These are phyloP conservation scores for Ascochyta koolunga DNA, from an alignment of 2,329 filamentous ascomycete genomes.

Conservation along the genomic window DNA sequence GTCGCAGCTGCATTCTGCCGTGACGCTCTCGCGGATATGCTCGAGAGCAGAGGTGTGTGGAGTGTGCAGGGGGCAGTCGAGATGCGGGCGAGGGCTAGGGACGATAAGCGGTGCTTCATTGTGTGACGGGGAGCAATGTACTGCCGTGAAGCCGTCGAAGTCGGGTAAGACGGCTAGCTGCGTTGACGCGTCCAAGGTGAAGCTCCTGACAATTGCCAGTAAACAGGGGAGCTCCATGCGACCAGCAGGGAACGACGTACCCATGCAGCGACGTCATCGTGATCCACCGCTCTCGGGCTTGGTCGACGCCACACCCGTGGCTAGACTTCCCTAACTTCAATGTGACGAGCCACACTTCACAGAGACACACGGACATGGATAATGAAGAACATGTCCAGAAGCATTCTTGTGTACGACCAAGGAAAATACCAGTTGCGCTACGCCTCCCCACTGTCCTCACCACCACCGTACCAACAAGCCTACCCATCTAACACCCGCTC, in stretches of 20 bases:
- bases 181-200: background rate
- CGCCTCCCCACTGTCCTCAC: background rate
- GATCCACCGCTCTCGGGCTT: constrained; percentile 7
- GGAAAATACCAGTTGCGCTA: background rate
- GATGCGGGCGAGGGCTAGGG: constrained; percentile 28
- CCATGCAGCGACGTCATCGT: constrained; percentile 25
- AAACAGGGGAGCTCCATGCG: constrained; percentile 20
- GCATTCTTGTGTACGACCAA: no score
- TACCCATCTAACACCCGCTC: constrained; percentile 24
- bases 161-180: constrained; percentile 20
- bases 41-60: constrained; percentile 13
- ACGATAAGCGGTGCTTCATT: constrained; percentile 43
- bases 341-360: background rate
- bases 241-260: constrained; percentile 21
- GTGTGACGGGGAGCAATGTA: background rate
- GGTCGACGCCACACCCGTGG: constrained; percentile 7
- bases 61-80: constrained; percentile 20
- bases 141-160: constrained; percentile 10
- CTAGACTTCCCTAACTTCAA: background rate
- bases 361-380: no score
- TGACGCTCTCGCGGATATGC: constrained; percentile 1
- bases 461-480: background rate
- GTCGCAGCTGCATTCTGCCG: constrained; percentile 1
- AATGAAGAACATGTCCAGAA: no score
- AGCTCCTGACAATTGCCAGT: background rate